Evolutionary conservation across 2,329 filamentous ascomycete genomes (phyloP).

Genomic region (Cladophialophora psammophila): DNA sequence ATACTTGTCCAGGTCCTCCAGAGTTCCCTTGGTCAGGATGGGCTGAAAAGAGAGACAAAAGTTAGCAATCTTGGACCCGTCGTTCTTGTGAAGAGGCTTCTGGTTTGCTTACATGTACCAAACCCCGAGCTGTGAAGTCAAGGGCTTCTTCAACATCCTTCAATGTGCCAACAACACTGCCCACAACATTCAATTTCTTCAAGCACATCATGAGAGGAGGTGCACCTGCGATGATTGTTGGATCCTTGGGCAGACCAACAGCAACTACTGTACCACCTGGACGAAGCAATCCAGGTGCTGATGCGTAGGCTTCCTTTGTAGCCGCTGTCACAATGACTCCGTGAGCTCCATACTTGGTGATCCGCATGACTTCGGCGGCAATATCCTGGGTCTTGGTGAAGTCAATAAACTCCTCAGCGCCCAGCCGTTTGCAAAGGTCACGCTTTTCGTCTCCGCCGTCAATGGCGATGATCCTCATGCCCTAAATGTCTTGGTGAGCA

Average conservation of each 20-base stretch:
- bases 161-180: slow-evolving; percentile 52
- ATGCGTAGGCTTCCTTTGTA: slow-evolving; percentile 47
- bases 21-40: slow-evolving; percentile 39
- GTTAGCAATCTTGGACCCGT: neutral
- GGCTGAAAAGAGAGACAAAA: slow-evolving; percentile 32
- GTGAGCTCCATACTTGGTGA: slow-evolving; percentile 50
- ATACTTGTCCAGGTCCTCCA: slow-evolving; percentile 44
- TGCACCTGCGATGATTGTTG: slow-evolving; percentile 48
- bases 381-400: slow-evolving; percentile 47
- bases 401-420: slow-evolving; percentile 50
- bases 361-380: slow-evolving; percentile 45
- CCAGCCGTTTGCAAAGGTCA: slow-evolving; percentile 48
- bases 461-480: slow-evolving; percentile 50
- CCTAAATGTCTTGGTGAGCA: slow-evolving; percentile 28
- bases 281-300: slow-evolving; percentile 45
- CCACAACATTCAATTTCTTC: slow-evolving; percentile 53
- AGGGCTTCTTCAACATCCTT: slow-evolving; percentile 57
- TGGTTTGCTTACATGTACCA: slow-evolving; percentile 44
- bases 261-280: slow-evolving; percentile 49
- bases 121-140: slow-evolving; percentile 53
- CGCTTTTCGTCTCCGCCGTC: slow-evolving; percentile 49
- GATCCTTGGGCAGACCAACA: slow-evolving; percentile 48
- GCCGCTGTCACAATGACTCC: slow-evolving; percentile 49
- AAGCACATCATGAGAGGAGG: slow-evolving; percentile 49
- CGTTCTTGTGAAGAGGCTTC: neutral